A percentile compares a stretch with the other conserved stretches of the same genome.
Evolutionary conservation across 2,329 filamentous ascomycete genomes (phyloP).

Genomic region (Fonsecaea pugnacius): DNA sequence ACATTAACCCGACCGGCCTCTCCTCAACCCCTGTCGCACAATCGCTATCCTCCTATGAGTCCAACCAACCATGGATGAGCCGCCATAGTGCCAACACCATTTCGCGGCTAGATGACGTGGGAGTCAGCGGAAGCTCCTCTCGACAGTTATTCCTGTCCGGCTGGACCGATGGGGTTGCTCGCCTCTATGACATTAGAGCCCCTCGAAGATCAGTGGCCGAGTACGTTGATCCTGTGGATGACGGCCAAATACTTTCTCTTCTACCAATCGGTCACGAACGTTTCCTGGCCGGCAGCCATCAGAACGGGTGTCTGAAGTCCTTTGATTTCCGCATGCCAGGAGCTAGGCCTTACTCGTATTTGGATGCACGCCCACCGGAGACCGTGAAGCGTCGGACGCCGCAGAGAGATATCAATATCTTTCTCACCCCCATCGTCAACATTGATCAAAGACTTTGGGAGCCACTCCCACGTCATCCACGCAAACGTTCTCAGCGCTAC

Average conservation of each 20-base stretch:
- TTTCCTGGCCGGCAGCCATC: conserved; percentile 61
- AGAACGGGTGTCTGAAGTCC: conserved; percentile 64
- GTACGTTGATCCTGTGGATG: conserved; percentile 62
- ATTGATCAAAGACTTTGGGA: conserved; percentile 29
- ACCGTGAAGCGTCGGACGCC: neutral
- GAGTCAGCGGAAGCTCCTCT: conserved; percentile 39
- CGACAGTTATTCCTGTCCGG: conserved; percentile 63
- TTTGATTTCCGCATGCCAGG: conserved; percentile 63
- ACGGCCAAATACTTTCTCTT: conserved; percentile 63
- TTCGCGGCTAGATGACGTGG: conserved; percentile 41
- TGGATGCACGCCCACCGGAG: conserved; percentile 20
- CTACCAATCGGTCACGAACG: conserved; percentile 60
- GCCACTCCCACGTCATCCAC: conserved; percentile 26
- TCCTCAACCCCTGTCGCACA: conserved; percentile 38
- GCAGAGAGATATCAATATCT: conserved; percentile 48
- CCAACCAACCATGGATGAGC: conserved; percentile 24
- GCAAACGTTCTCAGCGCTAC: conserved; percentile 40
- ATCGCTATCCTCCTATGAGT: conserved; percentile 9
- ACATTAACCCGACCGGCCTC: conserved; percentile 54
- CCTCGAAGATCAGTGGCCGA: conserved; percentile 52
- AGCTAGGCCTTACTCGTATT: conserved; percentile 45
- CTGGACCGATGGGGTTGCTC: conserved; percentile 61
- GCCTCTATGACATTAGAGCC: conserved; percentile 66
- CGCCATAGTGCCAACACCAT: conserved; percentile 44
- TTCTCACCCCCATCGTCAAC: conserved; percentile 43